A percentile compares a stretch with the other conserved stretches of the same genome.
These are phyloP conservation scores for Delitschia confertaspora DNA, from an alignment of 495 filamentous ascomycete species.

Conservation along the genomic window DNA sequence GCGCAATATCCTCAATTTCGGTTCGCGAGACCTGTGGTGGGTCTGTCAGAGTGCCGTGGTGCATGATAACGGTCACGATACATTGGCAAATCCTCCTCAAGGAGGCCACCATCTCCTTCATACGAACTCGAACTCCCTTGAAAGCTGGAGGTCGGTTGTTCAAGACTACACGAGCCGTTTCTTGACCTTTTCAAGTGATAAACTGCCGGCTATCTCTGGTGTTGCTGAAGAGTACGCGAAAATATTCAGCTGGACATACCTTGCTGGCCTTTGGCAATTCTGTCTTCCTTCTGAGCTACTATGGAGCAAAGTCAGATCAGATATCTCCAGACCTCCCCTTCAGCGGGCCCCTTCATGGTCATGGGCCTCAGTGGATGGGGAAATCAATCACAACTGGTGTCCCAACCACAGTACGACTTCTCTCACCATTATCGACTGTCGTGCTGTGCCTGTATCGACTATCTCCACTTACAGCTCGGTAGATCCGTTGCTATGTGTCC, in stretches of 20 bases:
- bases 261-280: slow-evolving; percentile 32
- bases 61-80: not conserved
- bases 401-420: too few relatives aligned
- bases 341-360: slow-evolving; percentile 15
- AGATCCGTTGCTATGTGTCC: too few relatives aligned
- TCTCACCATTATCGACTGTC: too few relatives aligned
- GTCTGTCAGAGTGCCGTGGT: not conserved
- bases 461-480: too few relatives aligned
- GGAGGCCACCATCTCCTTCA: not conserved
- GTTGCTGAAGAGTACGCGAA: slow-evolving; percentile 23
- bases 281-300: slow-evolving; percentile 9
- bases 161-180: slow-evolving; percentile 10
- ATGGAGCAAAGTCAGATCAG: slow-evolving; percentile 5
- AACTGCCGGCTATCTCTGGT: slow-evolving; percentile 31
- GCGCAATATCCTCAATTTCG: slow-evolving; percentile 23
- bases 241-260: slow-evolving; percentile 18
- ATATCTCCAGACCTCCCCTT: slow-evolving; percentile 4
- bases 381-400: too few relatives aligned
- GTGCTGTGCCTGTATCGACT: too few relatives aligned
- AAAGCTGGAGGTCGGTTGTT: slow-evolving; percentile 8
- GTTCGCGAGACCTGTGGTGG: slow-evolving; percentile 6
- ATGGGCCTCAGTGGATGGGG: slow-evolving; percentile 15
- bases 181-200: slow-evolving; percentile 27
- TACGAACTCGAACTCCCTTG: not conserved
- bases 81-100: not conserved